A percentile compares a stretch with the other conserved stretches of the same genome.
Conservation (phyloP, 495 filamentous ascomycete species). For the Darksidea phi region DNA sequence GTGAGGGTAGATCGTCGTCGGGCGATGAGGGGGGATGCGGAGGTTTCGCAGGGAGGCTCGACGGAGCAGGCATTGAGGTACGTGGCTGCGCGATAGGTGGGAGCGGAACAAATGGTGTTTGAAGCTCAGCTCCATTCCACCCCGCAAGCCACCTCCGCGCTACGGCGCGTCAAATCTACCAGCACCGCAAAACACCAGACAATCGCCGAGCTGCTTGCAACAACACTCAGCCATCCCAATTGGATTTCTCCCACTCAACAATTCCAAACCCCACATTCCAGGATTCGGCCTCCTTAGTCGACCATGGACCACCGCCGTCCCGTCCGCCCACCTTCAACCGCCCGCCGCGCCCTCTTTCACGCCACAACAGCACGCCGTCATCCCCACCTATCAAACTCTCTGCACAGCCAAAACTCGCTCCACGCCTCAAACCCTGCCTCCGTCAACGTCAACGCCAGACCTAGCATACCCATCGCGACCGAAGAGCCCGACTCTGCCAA, state of each 20-base stretch:
- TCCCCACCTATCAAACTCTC: neutral
- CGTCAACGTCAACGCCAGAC: too few species aligned
- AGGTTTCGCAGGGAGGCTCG: neutral
- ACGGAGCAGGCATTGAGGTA: neutral
- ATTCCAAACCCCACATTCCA: too few species aligned
- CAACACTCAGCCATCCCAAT: too few species aligned
- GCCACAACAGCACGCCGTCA: conserved; percentile 62
- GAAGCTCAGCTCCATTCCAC: too few species aligned
- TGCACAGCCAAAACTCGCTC: conserved; percentile 37
- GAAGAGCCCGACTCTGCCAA: conserved; percentile 51
- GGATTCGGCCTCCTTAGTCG: neutral
- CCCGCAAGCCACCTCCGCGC: too few species aligned
- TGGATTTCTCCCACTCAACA: too few species aligned
- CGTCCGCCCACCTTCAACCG: conserved; percentile 18
- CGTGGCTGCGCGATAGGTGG: neutral
- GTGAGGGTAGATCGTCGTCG: neutral
- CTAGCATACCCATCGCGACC: conserved; percentile 28
- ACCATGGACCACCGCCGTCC: conserved; percentile 39
- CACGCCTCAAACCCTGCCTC: conserved; percentile 11
- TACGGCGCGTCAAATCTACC: too few species aligned
- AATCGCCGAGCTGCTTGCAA: too few species aligned
- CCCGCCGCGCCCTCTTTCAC: conserved; percentile 72
- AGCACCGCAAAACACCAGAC: too few species aligned
- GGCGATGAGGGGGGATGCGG: neutral
- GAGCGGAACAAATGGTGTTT: too few species aligned